Conservation (phyloP, 768 basidiomycete species). For the Clathrus columnatus region DNA sequence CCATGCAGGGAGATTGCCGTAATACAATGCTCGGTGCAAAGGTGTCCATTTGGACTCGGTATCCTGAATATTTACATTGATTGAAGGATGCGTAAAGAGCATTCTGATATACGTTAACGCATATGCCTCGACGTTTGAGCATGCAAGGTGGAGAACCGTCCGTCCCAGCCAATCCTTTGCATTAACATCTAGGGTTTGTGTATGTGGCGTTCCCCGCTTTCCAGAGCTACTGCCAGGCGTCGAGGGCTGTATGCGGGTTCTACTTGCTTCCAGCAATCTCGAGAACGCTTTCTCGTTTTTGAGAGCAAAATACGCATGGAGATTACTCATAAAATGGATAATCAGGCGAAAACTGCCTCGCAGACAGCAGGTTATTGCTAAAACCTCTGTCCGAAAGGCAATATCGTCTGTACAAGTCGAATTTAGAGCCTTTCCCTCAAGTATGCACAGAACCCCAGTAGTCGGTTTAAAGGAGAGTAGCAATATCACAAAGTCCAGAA, state of each 20-base stretch:
- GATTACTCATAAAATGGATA: constrained; percentile 29
- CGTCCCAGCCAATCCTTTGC: constrained; percentile 62
- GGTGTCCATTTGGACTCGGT: constrained; percentile 86
- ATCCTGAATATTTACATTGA: constrained; percentile 77
- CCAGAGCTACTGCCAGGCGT: constrained; percentile 22
- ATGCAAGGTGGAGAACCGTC: constrained; percentile 78
- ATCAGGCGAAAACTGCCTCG: not conserved
- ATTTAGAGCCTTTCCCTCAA: too few species aligned
- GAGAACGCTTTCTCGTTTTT: constrained; percentile 71
- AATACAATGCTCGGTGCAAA: constrained; percentile 78
- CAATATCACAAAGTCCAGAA: too few species aligned
- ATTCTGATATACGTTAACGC: constrained; percentile 70
- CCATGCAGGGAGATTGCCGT: constrained; percentile 66
- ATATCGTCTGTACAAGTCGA: not conserved
- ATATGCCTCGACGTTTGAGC: constrained; percentile 47
- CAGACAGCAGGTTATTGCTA: not conserved
- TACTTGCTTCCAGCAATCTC: constrained; percentile 51
- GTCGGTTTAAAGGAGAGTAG: too few species aligned
- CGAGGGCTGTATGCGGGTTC: constrained; percentile 29
- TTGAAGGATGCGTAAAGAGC: constrained; percentile 62
- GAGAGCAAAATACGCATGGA: constrained; percentile 68
- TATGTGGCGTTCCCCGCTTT: constrained; percentile 26
- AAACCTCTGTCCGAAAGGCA: not conserved
- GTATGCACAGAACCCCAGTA: too few species aligned
- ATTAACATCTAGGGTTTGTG: constrained; percentile 50